phyloP scores from a whole-genome alignment of 2,329 filamentous ascomycete genomes.

The Cordyceps cateniannulata region DNA sequence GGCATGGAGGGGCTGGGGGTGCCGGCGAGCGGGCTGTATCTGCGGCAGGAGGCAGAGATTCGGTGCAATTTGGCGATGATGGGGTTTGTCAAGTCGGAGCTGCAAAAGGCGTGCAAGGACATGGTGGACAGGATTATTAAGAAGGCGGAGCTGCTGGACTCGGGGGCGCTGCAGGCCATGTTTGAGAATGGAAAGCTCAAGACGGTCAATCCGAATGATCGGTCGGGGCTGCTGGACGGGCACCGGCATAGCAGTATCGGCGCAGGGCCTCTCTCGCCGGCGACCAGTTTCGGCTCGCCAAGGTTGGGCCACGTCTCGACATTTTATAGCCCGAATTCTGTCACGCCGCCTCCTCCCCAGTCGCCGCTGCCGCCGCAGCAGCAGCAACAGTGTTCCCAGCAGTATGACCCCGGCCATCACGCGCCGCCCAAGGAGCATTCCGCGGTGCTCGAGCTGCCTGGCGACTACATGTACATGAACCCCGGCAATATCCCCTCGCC shows the following conservation, averaged over 20 bases:
- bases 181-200: conserved; percentile 57
- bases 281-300: background rate
- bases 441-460: conserved; percentile 19
- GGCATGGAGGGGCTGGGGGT: conserved; percentile 52
- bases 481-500: background rate
- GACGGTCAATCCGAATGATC: conserved; percentile 50
- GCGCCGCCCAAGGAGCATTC: background rate
- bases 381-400: background rate
- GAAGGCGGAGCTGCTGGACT: conserved; percentile 63
- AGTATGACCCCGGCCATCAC: background rate
- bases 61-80: conserved; percentile 61
- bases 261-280: background rate
- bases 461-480: conserved; percentile 19
- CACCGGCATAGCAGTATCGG: background rate
- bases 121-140: conserved; percentile 65
- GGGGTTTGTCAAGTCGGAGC: conserved; percentile 59
- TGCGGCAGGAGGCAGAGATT: conserved; percentile 66
- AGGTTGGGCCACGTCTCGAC: conserved; percentile 5
- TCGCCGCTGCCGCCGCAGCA: background rate
- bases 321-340: background rate
- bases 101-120: conserved; percentile 57
- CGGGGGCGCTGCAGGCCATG: conserved; percentile 60
- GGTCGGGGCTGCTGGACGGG: conserved; percentile 23
- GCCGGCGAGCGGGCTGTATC: conserved; percentile 58
- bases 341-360: background rate